Conservation (phyloP, 352 stramenopile species). For the Phytopythium sindhum region DNA sequence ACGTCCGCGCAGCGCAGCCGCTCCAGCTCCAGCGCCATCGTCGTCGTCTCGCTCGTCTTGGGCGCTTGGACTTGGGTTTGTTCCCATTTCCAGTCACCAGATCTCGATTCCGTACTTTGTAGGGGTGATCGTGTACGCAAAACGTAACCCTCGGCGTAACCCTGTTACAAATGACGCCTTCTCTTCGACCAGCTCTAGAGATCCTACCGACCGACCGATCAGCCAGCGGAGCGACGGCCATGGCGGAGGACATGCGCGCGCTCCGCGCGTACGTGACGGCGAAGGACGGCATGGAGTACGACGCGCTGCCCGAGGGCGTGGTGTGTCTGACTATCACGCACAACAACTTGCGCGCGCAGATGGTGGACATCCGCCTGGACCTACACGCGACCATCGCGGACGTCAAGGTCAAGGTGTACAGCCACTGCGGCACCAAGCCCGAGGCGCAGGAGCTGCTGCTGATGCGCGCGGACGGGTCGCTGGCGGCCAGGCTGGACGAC, state of each 20-base stretch:
- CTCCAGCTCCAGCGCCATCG: conserved; percentile 42
- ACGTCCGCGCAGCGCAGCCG: conserved; percentile 68
- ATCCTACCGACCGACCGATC: too few relatives aligned
- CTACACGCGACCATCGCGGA: conserved; percentile 87
- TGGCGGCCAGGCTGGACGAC: conserved; percentile 58
- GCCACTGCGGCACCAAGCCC: conserved; percentile 94
- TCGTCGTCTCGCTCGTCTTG: conserved; percentile 4
- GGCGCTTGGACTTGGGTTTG: neutral
- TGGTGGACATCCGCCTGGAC: conserved; percentile 97
- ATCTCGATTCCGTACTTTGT: neutral
- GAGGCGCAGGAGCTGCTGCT: conserved; percentile 85
- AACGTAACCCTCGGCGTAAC: neutral
- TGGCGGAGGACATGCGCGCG: conserved; percentile 69
- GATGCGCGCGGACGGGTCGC: conserved; percentile 46
- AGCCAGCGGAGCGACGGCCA: conserved; percentile 18
- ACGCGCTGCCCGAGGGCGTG: conserved; percentile 80
- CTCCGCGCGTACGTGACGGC: conserved; percentile 80
- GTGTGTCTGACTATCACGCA: conserved; percentile 96
- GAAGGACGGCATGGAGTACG: conserved; percentile 86
- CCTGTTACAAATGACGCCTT: neutral
- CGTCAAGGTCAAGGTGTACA: conserved; percentile 92
- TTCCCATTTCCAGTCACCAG: neutral
- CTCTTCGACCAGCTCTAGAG: neutral
- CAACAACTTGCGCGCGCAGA: conserved; percentile 95
- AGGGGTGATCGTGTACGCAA: neutral